Evolutionary conservation across 345 rosid genomes (phyloP), one percentile per base, ranked within the genome.

Genomic region (Aquilaria sinensis): DNA sequence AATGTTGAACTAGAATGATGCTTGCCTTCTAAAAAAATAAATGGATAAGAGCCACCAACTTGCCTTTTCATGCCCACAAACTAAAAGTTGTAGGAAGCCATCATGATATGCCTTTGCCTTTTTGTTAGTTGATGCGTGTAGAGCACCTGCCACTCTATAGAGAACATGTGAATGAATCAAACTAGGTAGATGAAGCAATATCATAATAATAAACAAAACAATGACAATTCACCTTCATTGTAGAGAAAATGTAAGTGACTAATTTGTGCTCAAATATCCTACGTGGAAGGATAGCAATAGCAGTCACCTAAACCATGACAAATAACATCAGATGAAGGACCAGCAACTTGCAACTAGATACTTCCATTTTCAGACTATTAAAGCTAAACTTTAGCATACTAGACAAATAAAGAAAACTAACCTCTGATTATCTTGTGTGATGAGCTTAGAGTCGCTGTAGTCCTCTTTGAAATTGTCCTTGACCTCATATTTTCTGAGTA

Each of bases 401-500:
- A 12, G 23, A 23, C 23, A 23, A 23, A 23, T 23, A 23, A 23
- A 23, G 23, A 23, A 23, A 66, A 77, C 68, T 47, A 65, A 82
- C 97, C 97, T 78, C 81, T 72, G 49, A 90, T 85, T 59, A 88
- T 74, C 62, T 82, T 83, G 37, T 64, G 85, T 6, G 96, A 81
- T 1, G 94, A 84, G 31, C 92, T 86, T 31, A 72, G 76, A 62
- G 86, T 85, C 14, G 60, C 64, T 29, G 62, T 77, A 53, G 65
- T 63, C 75, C 61, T 71, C 69, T 62, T 78, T 43, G 43, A 5
- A 37, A 5, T 37, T 37, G 16, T 41, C 66, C 29, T 56, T n/a
- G 72, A 56, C 67, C 75, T 69, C 33, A 69, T 56, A 45, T 72
- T 77, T 66, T 47, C 74, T 63, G 54, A 47, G 53, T 63, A 58